Conservation (phyloP, 352 stramenopile genomes). For the Phytophthora parvispora region DNA sequence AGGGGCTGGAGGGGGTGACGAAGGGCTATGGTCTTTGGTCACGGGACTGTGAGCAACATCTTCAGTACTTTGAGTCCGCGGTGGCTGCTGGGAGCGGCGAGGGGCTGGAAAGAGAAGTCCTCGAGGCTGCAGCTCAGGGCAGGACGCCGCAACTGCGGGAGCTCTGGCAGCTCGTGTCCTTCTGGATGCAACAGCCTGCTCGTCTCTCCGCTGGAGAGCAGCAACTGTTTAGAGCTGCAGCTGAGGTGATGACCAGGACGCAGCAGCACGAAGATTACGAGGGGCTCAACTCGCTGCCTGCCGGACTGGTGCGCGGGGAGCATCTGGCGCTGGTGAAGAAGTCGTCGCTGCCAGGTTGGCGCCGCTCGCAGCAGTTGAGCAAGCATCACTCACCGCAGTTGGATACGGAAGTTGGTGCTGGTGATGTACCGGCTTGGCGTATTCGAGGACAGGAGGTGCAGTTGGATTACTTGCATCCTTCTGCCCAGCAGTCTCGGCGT, state of each 20-base stretch:
- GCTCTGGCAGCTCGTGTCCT: slow-evolving; percentile 15
- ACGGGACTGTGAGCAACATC: slow-evolving; percentile 4
- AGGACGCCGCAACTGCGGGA: slow-evolving; percentile 11
- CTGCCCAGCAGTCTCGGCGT: slow-evolving; percentile 5
- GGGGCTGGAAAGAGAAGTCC: slow-evolving; percentile 3
- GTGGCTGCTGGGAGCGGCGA: neutral
- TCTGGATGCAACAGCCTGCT: slow-evolving; percentile 20
- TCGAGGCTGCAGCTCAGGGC: neutral
- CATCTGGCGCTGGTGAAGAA: slow-evolving; percentile 26
- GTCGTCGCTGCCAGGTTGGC: slow-evolving; percentile 21
- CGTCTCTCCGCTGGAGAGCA: slow-evolving; percentile 20
- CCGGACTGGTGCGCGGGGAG: slow-evolving; percentile 14
- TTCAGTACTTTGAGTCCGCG: slow-evolving; percentile 8
- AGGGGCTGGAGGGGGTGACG: neutral
- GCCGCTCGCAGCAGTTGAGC: neutral
- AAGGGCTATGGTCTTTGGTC: slow-evolving; percentile 10
- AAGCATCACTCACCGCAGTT: neutral
- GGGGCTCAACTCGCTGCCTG: neutral
- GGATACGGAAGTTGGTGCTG: neutral
- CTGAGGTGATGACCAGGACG: slow-evolving; percentile 9
- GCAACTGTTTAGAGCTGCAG: slow-evolving; percentile 5
- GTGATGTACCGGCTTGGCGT: neutral
- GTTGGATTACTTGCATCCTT: slow-evolving; percentile 9
- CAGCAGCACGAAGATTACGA: slow-evolving; percentile 6
- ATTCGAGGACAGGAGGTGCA: slow-evolving; percentile 12